Conservation (phyloP, 192 early-diverging fungal species). For the Coemansia javaensis region DNA sequence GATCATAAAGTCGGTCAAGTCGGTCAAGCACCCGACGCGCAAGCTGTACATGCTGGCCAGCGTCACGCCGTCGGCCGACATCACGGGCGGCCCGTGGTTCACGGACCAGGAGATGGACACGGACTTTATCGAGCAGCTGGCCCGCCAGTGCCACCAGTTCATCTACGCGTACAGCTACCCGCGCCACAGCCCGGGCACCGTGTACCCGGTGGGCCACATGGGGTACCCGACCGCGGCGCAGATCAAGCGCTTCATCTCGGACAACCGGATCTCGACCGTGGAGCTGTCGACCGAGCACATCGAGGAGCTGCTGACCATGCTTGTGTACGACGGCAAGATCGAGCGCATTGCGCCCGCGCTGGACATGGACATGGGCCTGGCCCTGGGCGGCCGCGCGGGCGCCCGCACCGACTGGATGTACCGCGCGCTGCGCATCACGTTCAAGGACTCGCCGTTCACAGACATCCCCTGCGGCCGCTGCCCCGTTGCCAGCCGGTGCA, state of each 20-base stretch:
- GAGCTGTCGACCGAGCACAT: constrained; percentile 72
- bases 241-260: constrained; percentile 67
- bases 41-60: constrained; percentile 89
- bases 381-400: too few relatives aligned
- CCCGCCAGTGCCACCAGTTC: constrained; percentile 65
- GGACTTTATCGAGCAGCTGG: constrained; percentile 81
- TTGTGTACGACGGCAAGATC: constrained; percentile 84
- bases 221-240: constrained; percentile 66
- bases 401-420: constrained; percentile 68
- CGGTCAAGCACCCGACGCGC: constrained; percentile 83
- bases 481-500: constrained; percentile 76
- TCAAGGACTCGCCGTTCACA: constrained; percentile 56
- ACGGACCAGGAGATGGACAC: constrained; percentile 88
- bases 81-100: constrained; percentile 92
- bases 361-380: constrained; percentile 49
- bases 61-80: constrained; percentile 73
- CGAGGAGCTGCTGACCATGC: constrained; percentile 71
- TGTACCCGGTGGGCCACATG: constrained; percentile 62
- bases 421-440: constrained; percentile 57
- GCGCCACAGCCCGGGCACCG: constrained; percentile 42
- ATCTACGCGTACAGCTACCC: constrained; percentile 56
- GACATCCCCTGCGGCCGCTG: constrained; percentile 88
- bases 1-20: constrained; percentile 82
- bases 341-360: constrained; percentile 58
- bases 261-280: constrained; percentile 65